Percentiles rank a stretch among this genome's conserved stretches.
Conservation (phyloP, 2,329 filamentous ascomycete genomes). For the Dactylellina leptospora region DNA sequence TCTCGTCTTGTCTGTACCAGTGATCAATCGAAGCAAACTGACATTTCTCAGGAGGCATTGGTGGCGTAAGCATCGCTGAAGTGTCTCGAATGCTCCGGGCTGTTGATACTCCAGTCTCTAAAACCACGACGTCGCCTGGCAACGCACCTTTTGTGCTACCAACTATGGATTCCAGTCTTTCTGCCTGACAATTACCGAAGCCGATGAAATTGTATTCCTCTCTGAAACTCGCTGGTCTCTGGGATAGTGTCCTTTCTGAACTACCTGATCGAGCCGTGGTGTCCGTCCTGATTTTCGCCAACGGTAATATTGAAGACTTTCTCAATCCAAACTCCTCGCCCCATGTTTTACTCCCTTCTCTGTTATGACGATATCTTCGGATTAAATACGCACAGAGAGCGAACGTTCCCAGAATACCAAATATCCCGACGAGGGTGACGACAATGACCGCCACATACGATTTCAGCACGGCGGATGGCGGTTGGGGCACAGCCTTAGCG, state of each 20-base stretch:
- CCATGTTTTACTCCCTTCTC: neutral
- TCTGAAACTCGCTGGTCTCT: neutral
- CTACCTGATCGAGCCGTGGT: neutral
- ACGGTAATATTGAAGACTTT: neutral
- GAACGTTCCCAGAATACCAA: neutral
- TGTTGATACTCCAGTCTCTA: slow-evolving; percentile 10
- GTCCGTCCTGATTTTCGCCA: slow-evolving; percentile 13
- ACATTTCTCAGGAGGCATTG: slow-evolving; percentile 16
- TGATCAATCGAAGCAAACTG: slow-evolving; percentile 23
- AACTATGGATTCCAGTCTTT: slow-evolving; percentile 24
- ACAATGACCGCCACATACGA: slow-evolving; percentile 19
- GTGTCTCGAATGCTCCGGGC: slow-evolving; percentile 29
- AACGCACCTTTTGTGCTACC: slow-evolving; percentile 4
- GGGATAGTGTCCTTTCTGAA: slow-evolving; percentile 1
- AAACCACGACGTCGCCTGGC: slow-evolving; percentile 22
- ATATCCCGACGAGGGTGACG: slow-evolving; percentile 20
- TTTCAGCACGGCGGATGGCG: neutral
- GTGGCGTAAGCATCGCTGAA: slow-evolving; percentile 20
- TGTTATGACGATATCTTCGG: neutral
- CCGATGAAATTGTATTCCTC: slow-evolving; percentile 23
- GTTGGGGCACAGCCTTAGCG: neutral
- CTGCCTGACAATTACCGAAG: slow-evolving; percentile 24
- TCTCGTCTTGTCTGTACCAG: slow-evolving; percentile 7
- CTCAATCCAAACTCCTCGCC: neutral
- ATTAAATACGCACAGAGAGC: slow-evolving; percentile 6